These are phyloP conservation scores for Porcisia hertigi DNA, from an alignment of 208 protist species.

Conservation along the genomic window DNA sequence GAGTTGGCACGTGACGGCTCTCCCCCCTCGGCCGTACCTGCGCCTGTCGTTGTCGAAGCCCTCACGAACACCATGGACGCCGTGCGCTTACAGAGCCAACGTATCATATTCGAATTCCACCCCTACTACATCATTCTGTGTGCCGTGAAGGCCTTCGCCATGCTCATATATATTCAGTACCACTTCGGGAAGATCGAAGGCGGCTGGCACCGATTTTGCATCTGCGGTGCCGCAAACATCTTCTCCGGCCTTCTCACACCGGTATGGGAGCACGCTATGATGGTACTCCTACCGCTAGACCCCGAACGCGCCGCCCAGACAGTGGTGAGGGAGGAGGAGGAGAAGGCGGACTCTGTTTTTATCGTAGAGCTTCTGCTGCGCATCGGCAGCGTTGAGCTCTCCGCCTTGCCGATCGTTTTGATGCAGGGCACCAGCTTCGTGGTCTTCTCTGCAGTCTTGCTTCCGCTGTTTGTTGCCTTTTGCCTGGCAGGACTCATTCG, in stretches of 20 bases:
- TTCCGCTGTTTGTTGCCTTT: conserved; percentile 46
- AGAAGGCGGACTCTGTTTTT: conserved; percentile 46
- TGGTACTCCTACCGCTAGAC: conserved; percentile 47
- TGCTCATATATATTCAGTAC: conserved; percentile 70
- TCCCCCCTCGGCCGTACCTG: conserved; percentile 37
- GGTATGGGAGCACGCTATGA: conserved; percentile 51
- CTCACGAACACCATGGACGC: conserved; percentile 40
- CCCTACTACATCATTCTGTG: conserved; percentile 57
- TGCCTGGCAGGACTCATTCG: conserved; percentile 33
- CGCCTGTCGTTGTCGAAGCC: conserved; percentile 42
- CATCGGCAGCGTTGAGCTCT: conserved; percentile 47
- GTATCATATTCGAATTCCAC: conserved; percentile 49
- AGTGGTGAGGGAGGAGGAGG: conserved; percentile 42
- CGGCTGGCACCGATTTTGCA: conserved; percentile 56
- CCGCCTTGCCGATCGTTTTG: conserved; percentile 55
- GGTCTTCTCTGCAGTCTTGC: conserved; percentile 45
- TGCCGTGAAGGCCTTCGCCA: conserved; percentile 47
- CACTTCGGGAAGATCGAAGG: conserved; percentile 45
- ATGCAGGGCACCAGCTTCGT: conserved; percentile 67
- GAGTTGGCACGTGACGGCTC: conserved; percentile 19
- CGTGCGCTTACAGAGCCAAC: conserved; percentile 49
- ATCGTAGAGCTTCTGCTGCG: conserved; percentile 63
- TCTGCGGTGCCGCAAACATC: conserved; percentile 59
- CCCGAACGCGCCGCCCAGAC: conserved; percentile 7
- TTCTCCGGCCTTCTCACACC: conserved; percentile 57